Evolutionary conservation across 345 rosid genomes (phyloP).

Genomic region (Cardamine chenopodiifolia): DNA sequence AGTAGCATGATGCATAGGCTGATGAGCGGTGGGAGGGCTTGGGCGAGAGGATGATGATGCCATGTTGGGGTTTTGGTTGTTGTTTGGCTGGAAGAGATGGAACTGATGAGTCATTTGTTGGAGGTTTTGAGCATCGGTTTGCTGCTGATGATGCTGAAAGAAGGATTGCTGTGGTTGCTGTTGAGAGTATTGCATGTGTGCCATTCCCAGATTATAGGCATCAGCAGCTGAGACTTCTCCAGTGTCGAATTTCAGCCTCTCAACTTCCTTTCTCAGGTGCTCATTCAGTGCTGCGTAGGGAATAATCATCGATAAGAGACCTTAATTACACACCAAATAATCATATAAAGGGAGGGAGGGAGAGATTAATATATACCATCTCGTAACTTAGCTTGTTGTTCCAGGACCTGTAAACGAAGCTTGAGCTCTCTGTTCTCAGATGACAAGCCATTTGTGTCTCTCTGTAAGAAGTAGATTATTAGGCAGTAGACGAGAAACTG

Average conservation of each 20-base stretch:
- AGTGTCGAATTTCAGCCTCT: conserved; percentile 73
- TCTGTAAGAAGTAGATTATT: conserved; percentile 49
- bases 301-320: conserved; percentile 19
- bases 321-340: background rate
- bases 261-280: conserved; percentile 86
- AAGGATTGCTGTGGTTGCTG: conserved; percentile 51
- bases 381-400: conserved; percentile 82
- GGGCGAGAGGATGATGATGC: conserved; percentile 3
- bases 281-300: conserved; percentile 67
- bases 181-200: conserved; percentile 51
- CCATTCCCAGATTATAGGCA: conserved; percentile 70
- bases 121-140: conserved; percentile 47
- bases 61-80: conserved; percentile 35
- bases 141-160: conserved; percentile 54
- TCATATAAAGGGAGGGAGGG: conserved; percentile 1
- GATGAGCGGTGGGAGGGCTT: conserved; percentile 45
- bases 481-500: conserved; percentile 28
- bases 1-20: conserved; percentile 43
- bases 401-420: conserved; percentile 90
- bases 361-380: conserved; percentile 57
- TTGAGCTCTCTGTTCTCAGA: conserved; percentile 91
- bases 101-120: conserved; percentile 63
- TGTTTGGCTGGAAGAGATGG: conserved; percentile 54
- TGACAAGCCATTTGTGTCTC: conserved; percentile 78
- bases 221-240: conserved; percentile 74